Base-by-base conservation (phyloP, 129 eudicot species). In the Arctium lappa region DNA sequence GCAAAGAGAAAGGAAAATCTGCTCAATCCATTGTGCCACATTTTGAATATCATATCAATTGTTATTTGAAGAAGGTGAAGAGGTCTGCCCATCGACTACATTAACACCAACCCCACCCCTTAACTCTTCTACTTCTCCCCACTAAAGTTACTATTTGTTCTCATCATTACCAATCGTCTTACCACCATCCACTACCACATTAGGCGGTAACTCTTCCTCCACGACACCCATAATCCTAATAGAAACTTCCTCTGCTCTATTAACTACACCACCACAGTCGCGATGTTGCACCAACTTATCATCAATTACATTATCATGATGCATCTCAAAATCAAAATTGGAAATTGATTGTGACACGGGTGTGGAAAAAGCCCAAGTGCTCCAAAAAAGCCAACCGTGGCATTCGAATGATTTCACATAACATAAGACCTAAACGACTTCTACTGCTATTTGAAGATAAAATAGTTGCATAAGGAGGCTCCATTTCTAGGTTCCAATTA, bases 1-100 rank as follows among this genome's bases (percentile, higher is more conserved):
- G 91, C 83, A 88, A 65, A 36, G 88, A 88, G 79, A 88, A 85
- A 12, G 91, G 91, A 48, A 76, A 74, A 85, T 88, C 86, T 88
- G 91, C 75, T 88, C 91, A 66, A 85, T 73, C 91, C 88, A 88
- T 48, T 80, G 79, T 0, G 82, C 88, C 48, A 81, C 74, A 70
- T 85, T 81, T 36, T 88, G 90, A 53, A 88, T 78, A 56, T 80
- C 90, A 85, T 81, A 84, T 56, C 86, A 75, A 65, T 79, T 68
- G 36, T 74, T 77, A 34, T 33, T 73, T 15, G 37, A 42, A 18
- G 78, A 44, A 27, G 69, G n/a, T 31, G 72, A 56, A 62, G 82
- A 62, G 30, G 53, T 60, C 78, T 44, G 74, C 36, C n/a, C 72
- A 74, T 48, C 79, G 62, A 18, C 86, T 33, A 74, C 88, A 81